Evolutionary conservation across 345 rosid genomes (phyloP), one percentile per base, ranked within the genome.

Genomic region (Citrus glauca): DNA sequence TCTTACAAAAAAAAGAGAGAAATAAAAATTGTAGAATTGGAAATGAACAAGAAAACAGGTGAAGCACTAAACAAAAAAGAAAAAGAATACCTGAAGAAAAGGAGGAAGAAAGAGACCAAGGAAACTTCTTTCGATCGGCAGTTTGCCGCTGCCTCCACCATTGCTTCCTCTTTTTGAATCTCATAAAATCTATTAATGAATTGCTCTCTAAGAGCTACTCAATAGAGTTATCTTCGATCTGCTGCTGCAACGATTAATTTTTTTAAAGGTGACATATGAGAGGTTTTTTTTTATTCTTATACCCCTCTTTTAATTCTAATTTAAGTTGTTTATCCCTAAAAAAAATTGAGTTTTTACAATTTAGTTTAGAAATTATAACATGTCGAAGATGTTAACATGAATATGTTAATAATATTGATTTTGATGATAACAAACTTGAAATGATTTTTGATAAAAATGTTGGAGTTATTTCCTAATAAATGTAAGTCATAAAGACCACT

Each of bases 161-260:
- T 60, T 80, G 33, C 75, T 24, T 1, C 88, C 90, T 82, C 77
- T 30, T 85, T 64, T 85, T 89, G 79, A 91, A 93, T 82, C 98
- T 88, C 97, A 93, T 83, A 88, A 89, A 93, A 87, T 92, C 97
- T 6, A 90, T 92, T 62, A 95, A 88, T 25, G 96, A 90, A 72
- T 87, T 89, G 87, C 1, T 28, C 28, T 28, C 28, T 2, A 28
- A 28, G 28, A 28, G 28, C 28, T 28, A 28, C 28, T 28, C 28
- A 0, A 2, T 1, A 28, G 28, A 28, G 60, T 74, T 90, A 77
- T 89, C 90, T 71, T 89, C 89, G 10, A 81, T 14, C 20, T 8
- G n/a, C 7, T 13, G 20, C 55, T 17, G 30, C 9, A 73, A 20
- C 32, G 84, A 9, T 35, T 74, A n/a, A 83, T 60, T 69, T 84